A percentile compares a stretch with the other conserved stretches of the same genome.
Evolutionary conservation across 148 eudicot species (phyloP).

Genomic region (Camellia japonica): DNA sequence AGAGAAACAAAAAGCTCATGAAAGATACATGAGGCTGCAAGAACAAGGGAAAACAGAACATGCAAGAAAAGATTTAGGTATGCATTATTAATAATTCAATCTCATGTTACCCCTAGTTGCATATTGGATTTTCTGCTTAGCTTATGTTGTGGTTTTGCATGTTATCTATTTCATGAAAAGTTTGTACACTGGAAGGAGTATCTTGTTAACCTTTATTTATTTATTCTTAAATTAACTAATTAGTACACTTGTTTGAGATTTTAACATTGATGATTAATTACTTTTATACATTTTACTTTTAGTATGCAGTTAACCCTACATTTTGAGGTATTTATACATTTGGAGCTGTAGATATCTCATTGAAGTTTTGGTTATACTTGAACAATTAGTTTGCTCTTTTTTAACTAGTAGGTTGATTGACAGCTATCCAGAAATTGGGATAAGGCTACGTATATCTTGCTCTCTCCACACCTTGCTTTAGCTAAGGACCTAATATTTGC

Average conservation of each 20-base stretch:
- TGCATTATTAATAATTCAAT: not conserved
- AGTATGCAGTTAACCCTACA: not conserved
- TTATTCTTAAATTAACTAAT: too few relatives aligned
- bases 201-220: not conserved
- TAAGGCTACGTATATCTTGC: too few relatives aligned
- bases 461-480: too few relatives aligned
- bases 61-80: slow-evolving; percentile 86
- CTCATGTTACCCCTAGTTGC: not conserved
- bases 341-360: not conserved
- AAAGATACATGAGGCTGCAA: slow-evolving; percentile 89
- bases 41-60: slow-evolving; percentile 94
- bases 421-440: not conserved
- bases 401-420: not conserved
- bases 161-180: too few relatives aligned
- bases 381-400: not conserved
- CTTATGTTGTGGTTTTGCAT: not conserved
- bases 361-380: not conserved
- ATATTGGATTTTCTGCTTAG: not conserved
- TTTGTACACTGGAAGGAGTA: not conserved
- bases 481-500: too few relatives aligned
- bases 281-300: not conserved
- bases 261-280: too few relatives aligned
- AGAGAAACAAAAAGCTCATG: slow-evolving; percentile 81
- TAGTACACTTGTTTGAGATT: too few relatives aligned
- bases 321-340: too few relatives aligned